Conservation (phyloP, 2,329 filamentous ascomycete species). For the Gyromitra esculenta region DNA sequence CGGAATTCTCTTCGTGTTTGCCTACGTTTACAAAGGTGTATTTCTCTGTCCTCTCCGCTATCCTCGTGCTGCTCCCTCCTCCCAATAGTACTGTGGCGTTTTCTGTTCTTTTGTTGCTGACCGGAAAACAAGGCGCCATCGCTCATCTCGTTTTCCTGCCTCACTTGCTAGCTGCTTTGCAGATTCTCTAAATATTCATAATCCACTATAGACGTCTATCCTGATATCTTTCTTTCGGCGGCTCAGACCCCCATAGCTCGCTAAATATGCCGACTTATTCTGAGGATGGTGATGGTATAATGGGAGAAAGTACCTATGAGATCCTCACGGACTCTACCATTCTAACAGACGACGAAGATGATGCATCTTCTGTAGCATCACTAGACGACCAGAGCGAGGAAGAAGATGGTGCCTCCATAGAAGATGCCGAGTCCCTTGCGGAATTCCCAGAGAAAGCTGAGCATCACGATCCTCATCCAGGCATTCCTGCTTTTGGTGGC, state of each 20-base stretch:
- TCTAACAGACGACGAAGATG: slow-evolving; percentile 63
- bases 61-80: slow-evolving; percentile 20
- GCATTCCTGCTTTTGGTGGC: slow-evolving; percentile 55
- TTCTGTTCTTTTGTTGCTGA: slow-evolving; percentile 53
- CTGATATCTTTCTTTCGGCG: slow-evolving; percentile 17
- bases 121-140: slow-evolving; percentile 51
- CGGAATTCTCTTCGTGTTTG: slow-evolving; percentile 38
- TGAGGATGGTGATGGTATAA: slow-evolving; percentile 56
- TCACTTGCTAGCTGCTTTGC: slow-evolving; percentile 39
- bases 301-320: slow-evolving; percentile 57
- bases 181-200: slow-evolving; percentile 34
- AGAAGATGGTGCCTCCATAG: slow-evolving; percentile 62
- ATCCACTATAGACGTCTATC: slow-evolving; percentile 28
- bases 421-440: slow-evolving; percentile 64
- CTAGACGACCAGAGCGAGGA: slow-evolving; percentile 61
- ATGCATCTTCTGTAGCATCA: slow-evolving; percentile 60
- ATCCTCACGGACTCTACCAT: slow-evolving; percentile 57
- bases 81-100: slow-evolving; percentile 29
- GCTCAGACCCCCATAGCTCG: slow-evolving; percentile 16
- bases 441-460: slow-evolving; percentile 63
- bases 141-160: slow-evolving; percentile 41
- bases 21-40: slow-evolving; percentile 47
- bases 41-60: slow-evolving; percentile 50
- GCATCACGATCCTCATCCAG: slow-evolving; percentile 56
- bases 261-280: slow-evolving; percentile 57